Conservation (phyloP, 2,329 filamentous ascomycete species). For the Atkinsonella texensis region DNA sequence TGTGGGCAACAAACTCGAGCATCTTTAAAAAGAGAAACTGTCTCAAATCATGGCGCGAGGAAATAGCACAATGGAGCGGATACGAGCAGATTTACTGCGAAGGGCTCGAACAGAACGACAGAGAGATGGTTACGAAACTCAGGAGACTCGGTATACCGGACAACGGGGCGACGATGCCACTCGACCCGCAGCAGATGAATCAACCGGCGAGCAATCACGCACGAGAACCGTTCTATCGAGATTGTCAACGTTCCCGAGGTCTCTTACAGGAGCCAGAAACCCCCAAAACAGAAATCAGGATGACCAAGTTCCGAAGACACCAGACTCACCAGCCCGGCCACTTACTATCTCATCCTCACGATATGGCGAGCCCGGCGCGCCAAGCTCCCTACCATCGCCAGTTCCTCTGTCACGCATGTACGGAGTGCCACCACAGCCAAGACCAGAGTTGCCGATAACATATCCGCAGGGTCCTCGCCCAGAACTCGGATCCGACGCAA, state of each 20-base stretch:
- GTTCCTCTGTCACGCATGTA: conserved; percentile 1
- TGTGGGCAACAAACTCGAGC: background rate
- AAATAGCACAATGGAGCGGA: conserved; percentile 17
- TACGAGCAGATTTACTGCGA: conserved; percentile 21
- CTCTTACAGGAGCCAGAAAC: background rate
- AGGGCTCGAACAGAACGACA: conserved; percentile 17
- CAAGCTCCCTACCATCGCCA: conserved; percentile 7
- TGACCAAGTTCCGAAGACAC: conserved; percentile 34
- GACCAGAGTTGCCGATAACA: background rate
- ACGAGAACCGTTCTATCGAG: background rate
- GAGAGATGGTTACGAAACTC: background rate
- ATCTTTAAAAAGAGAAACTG: background rate
- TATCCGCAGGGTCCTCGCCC: background rate
- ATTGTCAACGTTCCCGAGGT: background rate
- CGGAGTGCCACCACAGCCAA: background rate
- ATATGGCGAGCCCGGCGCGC: conserved; percentile 2
- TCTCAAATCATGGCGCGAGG: conserved; percentile 11
- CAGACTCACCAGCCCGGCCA: conserved; percentile 19
- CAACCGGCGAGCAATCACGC: conserved; percentile 1
- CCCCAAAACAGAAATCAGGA: background rate
- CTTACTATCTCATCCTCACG: conserved; percentile 2
- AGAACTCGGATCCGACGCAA: background rate
- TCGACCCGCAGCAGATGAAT: conserved; percentile 5
- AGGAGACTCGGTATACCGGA: background rate
- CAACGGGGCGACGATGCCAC: background rate